phyloP scores from a whole-genome alignment of 2,329 filamentous ascomycete genomes.

The Talaromyces albobiverticillius region DNA sequence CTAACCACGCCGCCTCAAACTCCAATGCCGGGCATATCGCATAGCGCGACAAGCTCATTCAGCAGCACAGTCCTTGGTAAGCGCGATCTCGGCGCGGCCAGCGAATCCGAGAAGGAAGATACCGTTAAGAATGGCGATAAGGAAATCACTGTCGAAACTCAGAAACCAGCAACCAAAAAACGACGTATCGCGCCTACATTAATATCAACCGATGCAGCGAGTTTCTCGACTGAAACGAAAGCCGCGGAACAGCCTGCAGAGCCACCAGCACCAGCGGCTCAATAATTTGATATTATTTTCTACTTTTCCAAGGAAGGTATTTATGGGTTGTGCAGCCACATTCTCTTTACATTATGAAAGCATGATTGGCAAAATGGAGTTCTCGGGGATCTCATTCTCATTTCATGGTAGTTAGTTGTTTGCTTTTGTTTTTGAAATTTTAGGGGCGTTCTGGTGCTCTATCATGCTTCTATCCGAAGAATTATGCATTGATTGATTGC shows the following conservation, averaged over 20 bases:
- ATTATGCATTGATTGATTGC: not conserved
- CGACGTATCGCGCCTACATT: constrained; percentile 68
- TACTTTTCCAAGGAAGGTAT: too few species aligned
- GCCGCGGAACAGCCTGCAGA: not conserved
- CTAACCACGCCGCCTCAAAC: constrained; percentile 90
- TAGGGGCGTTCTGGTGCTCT: not conserved
- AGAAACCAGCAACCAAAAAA: constrained; percentile 62
- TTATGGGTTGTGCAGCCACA: too few species aligned
- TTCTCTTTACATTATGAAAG: constrained; percentile 3
- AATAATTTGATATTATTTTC: constrained; percentile 2
- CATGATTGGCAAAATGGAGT: constrained; percentile 9
- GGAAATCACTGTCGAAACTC: constrained; percentile 13
- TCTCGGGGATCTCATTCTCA: not conserved
- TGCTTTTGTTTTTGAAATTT: not conserved
- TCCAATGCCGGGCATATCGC: constrained; percentile 54
- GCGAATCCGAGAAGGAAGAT: constrained; percentile 47
- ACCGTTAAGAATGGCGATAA: not conserved
- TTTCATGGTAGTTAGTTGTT: not conserved
- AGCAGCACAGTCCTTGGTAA: constrained; percentile 55
- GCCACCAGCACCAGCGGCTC: not conserved
- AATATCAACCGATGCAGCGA: constrained; percentile 35
- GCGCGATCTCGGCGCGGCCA: constrained; percentile 41
- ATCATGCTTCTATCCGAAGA: too few species aligned
- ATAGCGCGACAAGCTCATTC: constrained; percentile 55
- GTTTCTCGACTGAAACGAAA: not conserved